Evolutionary conservation across 2,329 filamentous ascomycete species (phyloP).

Genomic region (Stachybotrys chartarum): DNA sequence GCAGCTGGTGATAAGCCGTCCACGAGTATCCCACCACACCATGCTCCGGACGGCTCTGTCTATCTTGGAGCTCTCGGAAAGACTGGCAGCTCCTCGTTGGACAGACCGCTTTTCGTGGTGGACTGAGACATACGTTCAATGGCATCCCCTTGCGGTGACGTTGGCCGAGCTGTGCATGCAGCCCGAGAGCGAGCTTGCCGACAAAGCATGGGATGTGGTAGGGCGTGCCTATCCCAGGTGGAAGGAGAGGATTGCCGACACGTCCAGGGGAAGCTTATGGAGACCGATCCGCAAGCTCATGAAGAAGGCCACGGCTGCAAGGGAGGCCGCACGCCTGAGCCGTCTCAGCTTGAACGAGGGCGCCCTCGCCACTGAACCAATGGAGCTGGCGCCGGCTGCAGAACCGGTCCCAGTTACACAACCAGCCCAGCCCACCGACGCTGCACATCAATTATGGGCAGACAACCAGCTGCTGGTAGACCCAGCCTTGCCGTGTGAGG

Average conservation of each 20-base stretch:
- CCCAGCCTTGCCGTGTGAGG: not conserved
- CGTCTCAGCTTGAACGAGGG: slow-evolving; percentile 12
- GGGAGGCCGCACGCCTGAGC: slow-evolving; percentile 21
- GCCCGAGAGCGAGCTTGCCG: slow-evolving; percentile 35
- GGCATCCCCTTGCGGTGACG: slow-evolving; percentile 47
- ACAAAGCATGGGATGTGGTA: slow-evolving; percentile 42
- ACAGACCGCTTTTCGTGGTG: slow-evolving; percentile 37
- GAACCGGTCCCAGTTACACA: not conserved
- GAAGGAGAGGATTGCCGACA: slow-evolving; percentile 39
- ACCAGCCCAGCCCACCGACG: not conserved
- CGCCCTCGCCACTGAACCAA: not conserved
- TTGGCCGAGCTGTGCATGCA: slow-evolving; percentile 44
- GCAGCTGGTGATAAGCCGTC: slow-evolving; percentile 16
- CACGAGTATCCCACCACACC: slow-evolving; percentile 29
- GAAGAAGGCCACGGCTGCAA: slow-evolving; percentile 37
- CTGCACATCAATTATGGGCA: not conserved
- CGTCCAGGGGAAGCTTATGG: slow-evolving; percentile 43
- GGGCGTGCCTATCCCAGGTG: slow-evolving; percentile 37
- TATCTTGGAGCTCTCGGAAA: slow-evolving; percentile 33
- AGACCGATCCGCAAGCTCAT: slow-evolving; percentile 45
- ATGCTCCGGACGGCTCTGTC: slow-evolving; percentile 40
- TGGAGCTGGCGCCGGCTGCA: slow-evolving; percentile 2
- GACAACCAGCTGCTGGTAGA: slow-evolving; percentile 1
- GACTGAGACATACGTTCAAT: slow-evolving; percentile 43
- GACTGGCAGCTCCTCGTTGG: slow-evolving; percentile 22